These are phyloP conservation scores for Ceratopteris richardii DNA, from an alignment of 75 land plant species.

Conservation along the genomic window DNA sequence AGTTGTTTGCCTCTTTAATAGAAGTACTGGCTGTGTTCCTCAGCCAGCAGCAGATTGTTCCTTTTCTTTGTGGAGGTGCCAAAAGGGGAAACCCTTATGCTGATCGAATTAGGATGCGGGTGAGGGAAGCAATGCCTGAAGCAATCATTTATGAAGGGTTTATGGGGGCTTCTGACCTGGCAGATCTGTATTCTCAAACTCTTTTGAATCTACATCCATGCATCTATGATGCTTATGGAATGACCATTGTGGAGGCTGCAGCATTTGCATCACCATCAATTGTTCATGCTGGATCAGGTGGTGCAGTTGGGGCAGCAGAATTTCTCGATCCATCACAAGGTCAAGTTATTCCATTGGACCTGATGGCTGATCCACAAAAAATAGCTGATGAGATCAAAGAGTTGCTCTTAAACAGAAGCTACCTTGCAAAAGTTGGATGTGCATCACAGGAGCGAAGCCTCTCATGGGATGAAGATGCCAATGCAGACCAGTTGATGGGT, in stretches of 20 bases:
- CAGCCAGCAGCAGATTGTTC: conserved; percentile 7
- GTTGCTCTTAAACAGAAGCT: conserved; percentile 2
- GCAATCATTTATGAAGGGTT: conserved; percentile 22
- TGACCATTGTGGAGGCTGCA: conserved; percentile 23
- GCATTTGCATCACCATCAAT: conserved; percentile 18
- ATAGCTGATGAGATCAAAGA: conserved; percentile 7
- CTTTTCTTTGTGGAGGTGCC: conserved; percentile 21
- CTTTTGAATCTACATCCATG: conserved; percentile 23
- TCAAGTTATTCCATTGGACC: conserved; percentile 11
- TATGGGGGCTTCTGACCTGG: conserved; percentile 17
- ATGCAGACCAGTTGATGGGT: conserved; percentile 12
- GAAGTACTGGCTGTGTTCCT: conserved; percentile 15
- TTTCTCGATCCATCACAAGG: conserved; percentile 17
- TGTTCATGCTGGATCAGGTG: conserved; percentile 20
- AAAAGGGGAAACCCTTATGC: conserved; percentile 12
- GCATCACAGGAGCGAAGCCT: conserved; percentile 10
- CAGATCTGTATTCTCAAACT: conserved; percentile 18
- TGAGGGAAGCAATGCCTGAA: conserved; percentile 15
- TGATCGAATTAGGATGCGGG: conserved; percentile 5
- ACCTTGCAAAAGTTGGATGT: conserved; percentile 11
- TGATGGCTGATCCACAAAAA: not conserved
- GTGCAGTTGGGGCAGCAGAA: conserved; percentile 26
- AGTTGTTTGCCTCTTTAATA: conserved; percentile 17
- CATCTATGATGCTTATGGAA: conserved; percentile 25
- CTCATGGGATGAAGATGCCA: conserved; percentile 24